Evolutionary conservation across 164 flowering plant genomes (phyloP).

Genomic region (Magnolia officinalis): DNA sequence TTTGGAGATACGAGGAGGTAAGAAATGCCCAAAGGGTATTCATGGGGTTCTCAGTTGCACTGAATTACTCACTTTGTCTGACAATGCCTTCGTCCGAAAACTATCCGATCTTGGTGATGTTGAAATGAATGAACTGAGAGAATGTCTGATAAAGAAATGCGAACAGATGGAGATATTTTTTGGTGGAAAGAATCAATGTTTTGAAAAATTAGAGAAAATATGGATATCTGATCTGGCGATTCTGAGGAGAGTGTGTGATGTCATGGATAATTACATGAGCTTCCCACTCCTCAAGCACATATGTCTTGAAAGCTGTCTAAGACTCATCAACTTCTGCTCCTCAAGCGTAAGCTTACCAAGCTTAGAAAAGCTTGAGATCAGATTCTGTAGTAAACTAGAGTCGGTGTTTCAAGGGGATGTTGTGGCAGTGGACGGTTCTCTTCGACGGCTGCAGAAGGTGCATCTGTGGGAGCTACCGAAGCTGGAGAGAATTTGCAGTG

Average conservation of each 20-base stretch:
- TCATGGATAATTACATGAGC: neutral
- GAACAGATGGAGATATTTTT: neutral
- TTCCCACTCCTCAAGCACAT: neutral
- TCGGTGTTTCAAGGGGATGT: neutral
- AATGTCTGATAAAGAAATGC: neutral
- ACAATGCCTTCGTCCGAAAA: neutral
- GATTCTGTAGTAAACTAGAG: neutral
- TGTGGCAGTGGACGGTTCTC: too few species aligned
- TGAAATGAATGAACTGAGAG: neutral
- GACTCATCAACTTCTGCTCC: neutral
- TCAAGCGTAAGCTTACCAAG: neutral
- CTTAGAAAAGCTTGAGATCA: neutral
- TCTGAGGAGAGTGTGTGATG: neutral
- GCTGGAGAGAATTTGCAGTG: too few species aligned
- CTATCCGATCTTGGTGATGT: neutral
- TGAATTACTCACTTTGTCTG: neutral
- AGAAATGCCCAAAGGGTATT: neutral
- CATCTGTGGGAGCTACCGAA: too few species aligned
- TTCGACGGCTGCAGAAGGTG: neutral
- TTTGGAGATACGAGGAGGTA: neutral
- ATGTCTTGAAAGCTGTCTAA: neutral
- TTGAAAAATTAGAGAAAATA: neutral
- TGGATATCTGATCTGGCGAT: neutral
- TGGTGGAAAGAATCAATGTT: neutral
- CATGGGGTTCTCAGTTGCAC: neutral